Conservation (phyloP, 768 basidiomycete species). For the Pholiota conissans region DNA sequence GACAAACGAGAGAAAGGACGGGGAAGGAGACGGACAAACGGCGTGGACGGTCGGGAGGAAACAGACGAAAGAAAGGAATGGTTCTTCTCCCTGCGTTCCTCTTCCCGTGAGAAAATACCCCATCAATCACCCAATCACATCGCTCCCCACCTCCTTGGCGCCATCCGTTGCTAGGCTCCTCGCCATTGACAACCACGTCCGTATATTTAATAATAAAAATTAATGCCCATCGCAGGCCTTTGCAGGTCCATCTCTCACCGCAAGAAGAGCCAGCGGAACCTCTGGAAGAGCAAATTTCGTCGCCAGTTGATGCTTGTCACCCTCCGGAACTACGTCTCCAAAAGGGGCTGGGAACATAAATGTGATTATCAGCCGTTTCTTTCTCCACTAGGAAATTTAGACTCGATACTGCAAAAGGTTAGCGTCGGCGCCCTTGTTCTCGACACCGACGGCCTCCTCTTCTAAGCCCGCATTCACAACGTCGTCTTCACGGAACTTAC, state of each 20-base stretch:
- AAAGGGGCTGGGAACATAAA: neutral
- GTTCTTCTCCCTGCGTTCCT: neutral
- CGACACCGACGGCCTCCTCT: neutral
- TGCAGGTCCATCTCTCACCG: neutral
- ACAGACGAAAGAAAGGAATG: neutral
- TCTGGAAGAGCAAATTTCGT: too few species aligned
- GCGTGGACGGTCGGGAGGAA: slow-evolving; percentile 12
- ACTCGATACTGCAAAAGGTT: neutral
- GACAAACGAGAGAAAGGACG: slow-evolving; percentile 7
- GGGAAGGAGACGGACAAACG: neutral
- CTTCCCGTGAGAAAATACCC: slow-evolving; percentile 9
- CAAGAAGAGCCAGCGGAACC: too few species aligned
- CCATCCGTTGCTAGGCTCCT: neutral
- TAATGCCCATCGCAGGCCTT: neutral
- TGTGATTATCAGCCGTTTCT: neutral
- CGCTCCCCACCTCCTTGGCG: neutral
- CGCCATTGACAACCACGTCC: neutral
- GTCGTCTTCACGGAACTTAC: neutral
- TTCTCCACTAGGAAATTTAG: neutral
- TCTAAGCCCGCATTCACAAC: neutral
- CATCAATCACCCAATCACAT: neutral
- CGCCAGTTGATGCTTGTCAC: neutral
- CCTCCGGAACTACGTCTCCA: neutral
- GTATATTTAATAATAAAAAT: neutral
- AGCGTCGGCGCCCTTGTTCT: neutral